A percentile compares a stretch with the other conserved stretches of the same genome.
These are phyloP conservation scores for Kazachstania kunashirensis DNA, from an alignment of 805 yeast genomes.

Conservation along the genomic window DNA sequence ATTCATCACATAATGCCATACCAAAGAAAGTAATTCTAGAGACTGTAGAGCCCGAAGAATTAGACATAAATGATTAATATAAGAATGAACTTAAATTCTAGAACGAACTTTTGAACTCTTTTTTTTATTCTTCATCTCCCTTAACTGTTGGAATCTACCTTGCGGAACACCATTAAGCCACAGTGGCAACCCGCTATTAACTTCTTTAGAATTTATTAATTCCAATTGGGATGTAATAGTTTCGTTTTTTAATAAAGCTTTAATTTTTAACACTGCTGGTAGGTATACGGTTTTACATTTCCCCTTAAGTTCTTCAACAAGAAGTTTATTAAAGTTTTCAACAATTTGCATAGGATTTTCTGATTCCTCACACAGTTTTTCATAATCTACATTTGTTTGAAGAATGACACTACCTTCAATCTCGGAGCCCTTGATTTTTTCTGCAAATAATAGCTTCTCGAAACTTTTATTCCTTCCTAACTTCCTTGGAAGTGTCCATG, in stretches of 20 bases:
- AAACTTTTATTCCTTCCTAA: slow-evolving; percentile 64
- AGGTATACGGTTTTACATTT: slow-evolving; percentile 31
- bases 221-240: slow-evolving; percentile 28
- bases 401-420: slow-evolving; percentile 33
- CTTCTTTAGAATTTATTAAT: slow-evolving; percentile 54
- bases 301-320: slow-evolving; percentile 32
- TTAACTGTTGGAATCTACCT: slow-evolving; percentile 45
- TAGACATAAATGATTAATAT: not conserved
- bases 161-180: slow-evolving; percentile 75
- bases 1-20: not conserved
- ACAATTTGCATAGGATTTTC: slow-evolving; percentile 24
- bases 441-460: slow-evolving; percentile 62
- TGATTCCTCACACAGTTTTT: slow-evolving; percentile 29
- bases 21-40: not conserved
- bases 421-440: slow-evolving; percentile 54
- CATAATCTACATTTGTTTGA: not conserved
- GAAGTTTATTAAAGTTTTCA: slow-evolving; percentile 39
- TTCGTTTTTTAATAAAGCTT: slow-evolving; percentile 30
- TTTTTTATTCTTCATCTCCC: slow-evolving; percentile 31
- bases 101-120: not conserved
- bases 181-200: slow-evolving; percentile 53
- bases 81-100: not conserved
- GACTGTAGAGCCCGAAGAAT: not conserved
- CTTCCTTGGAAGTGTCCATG: slow-evolving; percentile 56
- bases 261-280: slow-evolving; percentile 37